Evolutionary conservation across 805 yeast genomes (phyloP), one percentile per base, ranked within the genome.

Genomic region (Hanseniaspora pseudoguilliermondii): DNA sequence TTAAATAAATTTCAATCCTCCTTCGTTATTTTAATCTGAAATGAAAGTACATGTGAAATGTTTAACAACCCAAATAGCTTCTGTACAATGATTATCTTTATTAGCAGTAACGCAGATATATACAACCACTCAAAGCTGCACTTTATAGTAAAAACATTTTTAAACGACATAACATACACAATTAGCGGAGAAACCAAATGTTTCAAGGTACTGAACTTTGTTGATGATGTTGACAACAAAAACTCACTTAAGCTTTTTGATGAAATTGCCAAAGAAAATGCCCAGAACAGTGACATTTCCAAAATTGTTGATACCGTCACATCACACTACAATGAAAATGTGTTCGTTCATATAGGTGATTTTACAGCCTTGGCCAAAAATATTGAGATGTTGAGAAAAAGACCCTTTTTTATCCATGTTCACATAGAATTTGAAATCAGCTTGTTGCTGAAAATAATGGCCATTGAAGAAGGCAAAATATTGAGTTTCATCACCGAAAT

Each of bases 371-470:
- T 84, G 27, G 71, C 73, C 2, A 20, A n/a, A 18, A 25, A 51
- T n/a, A 36, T 51, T 8, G 49, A 51, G 2, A 69, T 67, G 25
- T 67, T 85, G 5, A 71, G 76, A 36, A 80, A 82, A 59, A 71
- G 96, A 56, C 96, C 97, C 0, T 90, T 86, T 65, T 88, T 89
- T 64, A 74, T 88, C 25, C 95, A 88, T 65, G 62, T 90, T 3
- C 76, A 86, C 6, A 72, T 87, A 1, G 95, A 86, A 62, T 87
- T 95, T 0, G 86, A 95, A 13, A 60, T 77, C 38, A 73, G 95
- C 49, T 23, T 63, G n/a, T 44, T 60, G 35, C n/a, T 59, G 16
- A 27, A 48, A 32, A 51, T 57, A 16, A 71, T 65, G 34, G 23
- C 25, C 8, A 52, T 49, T 20, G 53, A 66, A 10, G 51, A 55